Base-by-base conservation (phyloP, 495 filamentous ascomycete species). In the Elaphomyces granulatus region DNA sequence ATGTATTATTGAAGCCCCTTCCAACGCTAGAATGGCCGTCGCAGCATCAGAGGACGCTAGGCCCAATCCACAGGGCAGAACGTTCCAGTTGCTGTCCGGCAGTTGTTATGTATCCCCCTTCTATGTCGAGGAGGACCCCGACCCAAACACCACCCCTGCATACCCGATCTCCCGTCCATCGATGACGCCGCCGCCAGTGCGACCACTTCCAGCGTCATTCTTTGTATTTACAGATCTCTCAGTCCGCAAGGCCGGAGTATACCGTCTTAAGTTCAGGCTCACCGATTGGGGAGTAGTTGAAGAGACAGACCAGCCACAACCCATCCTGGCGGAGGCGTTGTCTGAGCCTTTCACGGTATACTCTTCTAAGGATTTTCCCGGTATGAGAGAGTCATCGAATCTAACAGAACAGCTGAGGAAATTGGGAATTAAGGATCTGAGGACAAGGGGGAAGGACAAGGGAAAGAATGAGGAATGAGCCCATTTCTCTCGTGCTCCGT, bases 211-310 rank as follows among this genome's bases (percentile, higher is more conserved):
- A 2, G 54, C 64, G 6, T 60, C 58, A 6, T 98, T 96, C 63
- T 98, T 94, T 61, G 84, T 85, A 45, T 98, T 98, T 52, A 81
- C 86, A 0, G 90, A 98, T 54, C 72, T 98, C 3, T 93, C 85
- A 6, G 87, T 92, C 46, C 78, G 90, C 14, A 87, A 83, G 1
- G 82, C 85, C 8, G 90, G 90, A 0, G 60, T 67, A 7, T 96
- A 90, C 54, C 71, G 81, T 8, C 64, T 98, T 15, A 75, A 80
- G 34, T 96, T 95, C 52, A 75, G 78, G n/a, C 70, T 98, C 20
- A 84, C 94, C 65, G 76, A 86, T 44, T 67, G 64, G 64, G 62
- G 64, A 20, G 45, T 44, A 9, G 54, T 64, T 1, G 56, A 61
- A 37, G 63, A 67, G 45, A 63, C 61, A n/a, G 80, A 79, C 0